These are phyloP conservation scores for Somion occarium DNA, from an alignment of 1,284 basidiomycete genomes.

Conservation along the genomic window DNA sequence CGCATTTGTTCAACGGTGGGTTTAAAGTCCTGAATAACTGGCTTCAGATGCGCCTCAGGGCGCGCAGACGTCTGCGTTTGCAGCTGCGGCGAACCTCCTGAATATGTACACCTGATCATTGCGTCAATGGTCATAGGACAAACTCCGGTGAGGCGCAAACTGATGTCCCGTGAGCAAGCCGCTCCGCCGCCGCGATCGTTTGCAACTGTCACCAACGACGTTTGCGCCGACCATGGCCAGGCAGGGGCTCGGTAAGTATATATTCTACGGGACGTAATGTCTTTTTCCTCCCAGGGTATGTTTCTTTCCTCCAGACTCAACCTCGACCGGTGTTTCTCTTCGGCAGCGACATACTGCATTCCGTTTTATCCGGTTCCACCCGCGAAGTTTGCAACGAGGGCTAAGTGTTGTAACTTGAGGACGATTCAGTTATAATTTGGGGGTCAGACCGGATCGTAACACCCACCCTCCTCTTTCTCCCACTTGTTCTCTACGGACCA, in stretches of 20 bases:
- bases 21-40: no score
- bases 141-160: conserved; percentile 1
- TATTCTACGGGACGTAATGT: no score
- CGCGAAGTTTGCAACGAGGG: conserved; percentile 18
- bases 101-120: not conserved
- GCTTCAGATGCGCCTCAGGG: no score
- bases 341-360: not conserved
- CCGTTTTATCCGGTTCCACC: conserved; percentile 16
- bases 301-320: not conserved
- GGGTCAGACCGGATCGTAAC: conserved; percentile 5
- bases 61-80: no score
- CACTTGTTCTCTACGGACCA: conserved; percentile 8
- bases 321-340: not conserved
- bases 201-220: not conserved
- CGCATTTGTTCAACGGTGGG: no score
- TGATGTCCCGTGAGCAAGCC: conserved; percentile 2
- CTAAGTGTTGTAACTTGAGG: conserved; percentile 3
- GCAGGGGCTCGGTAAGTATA: not conserved
- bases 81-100: no score
- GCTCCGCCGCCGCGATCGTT: not conserved
- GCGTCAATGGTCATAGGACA: conserved; percentile 3
- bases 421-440: conserved; percentile 10
- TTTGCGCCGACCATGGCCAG: not conserved
- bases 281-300: not conserved
- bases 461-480: conserved; percentile 17